Percentiles rank a stretch among this genome's conserved stretches.
These are phyloP conservation scores for Kwoniella bestiolae DNA, from an alignment of 768 basidiomycete genomes.

Conservation along the genomic window DNA sequence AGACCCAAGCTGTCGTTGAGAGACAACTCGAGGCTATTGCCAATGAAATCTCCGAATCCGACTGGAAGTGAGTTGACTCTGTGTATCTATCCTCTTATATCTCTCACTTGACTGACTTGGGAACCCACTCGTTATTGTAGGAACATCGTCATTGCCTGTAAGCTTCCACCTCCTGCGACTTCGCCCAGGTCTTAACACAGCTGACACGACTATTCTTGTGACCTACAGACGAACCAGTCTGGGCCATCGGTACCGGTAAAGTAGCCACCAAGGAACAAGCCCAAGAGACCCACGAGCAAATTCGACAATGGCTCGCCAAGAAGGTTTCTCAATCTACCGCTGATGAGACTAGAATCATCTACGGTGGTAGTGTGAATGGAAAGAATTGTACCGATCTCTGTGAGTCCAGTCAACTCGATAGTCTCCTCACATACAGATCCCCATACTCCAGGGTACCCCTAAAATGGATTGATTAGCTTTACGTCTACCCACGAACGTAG, in stretches of 20 bases:
- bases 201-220: not conserved
- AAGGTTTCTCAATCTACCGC: conserved; percentile 73
- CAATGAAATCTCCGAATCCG: conserved; percentile 63
- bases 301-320: conserved; percentile 73
- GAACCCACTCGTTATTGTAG: conserved; percentile 58
- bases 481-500: no score
- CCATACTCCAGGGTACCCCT: no score
- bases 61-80: conserved; percentile 75
- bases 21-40: conserved; percentile 71
- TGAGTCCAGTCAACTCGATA: conserved; percentile 63
- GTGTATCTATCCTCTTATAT: not conserved
- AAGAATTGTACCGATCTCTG: conserved; percentile 84
- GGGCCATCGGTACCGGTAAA: conserved; percentile 98
- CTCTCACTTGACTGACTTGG: conserved; percentile 16
- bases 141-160: conserved; percentile 84
- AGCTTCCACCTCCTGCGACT: not conserved
- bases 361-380: conserved; percentile 93
- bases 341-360: conserved; percentile 79
- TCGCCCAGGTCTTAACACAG: not conserved
- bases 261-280: conserved; percentile 87
- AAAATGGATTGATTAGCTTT: no score
- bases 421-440: no score
- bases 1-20: conserved; percentile 80
- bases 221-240: conserved; percentile 63
- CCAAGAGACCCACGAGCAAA: conserved; percentile 83